A percentile compares a stretch with the other conserved stretches of the same genome.
Conservation (phyloP, 129 eudicot genomes). For the Cynara cardunculus region DNA sequence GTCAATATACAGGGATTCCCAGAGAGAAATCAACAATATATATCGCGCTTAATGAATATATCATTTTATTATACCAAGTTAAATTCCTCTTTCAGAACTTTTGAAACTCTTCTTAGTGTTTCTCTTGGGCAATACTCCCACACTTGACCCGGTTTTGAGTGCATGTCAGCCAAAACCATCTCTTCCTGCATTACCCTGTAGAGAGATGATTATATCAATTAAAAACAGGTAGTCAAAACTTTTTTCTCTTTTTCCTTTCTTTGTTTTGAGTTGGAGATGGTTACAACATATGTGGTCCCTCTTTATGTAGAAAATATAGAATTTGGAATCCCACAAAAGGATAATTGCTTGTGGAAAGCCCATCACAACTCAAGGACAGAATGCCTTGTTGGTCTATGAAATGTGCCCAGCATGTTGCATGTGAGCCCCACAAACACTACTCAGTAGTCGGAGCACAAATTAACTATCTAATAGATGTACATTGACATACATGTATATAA, state of each 20-base stretch:
- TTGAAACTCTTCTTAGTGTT: slow-evolving; percentile 62
- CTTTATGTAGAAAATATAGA: not conserved
- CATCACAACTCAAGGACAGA: not conserved
- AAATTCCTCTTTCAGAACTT: slow-evolving; percentile 79
- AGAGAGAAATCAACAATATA: not conserved
- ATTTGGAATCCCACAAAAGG: not conserved
- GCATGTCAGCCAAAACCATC: slow-evolving; percentile 97
- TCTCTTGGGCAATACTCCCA: slow-evolving; percentile 99
- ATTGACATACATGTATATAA: too few relatives aligned
- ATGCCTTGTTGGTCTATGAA: not conserved
- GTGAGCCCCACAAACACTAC: not conserved
- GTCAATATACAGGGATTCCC: not conserved
- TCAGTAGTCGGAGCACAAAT: not conserved
- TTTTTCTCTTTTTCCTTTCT: not conserved
- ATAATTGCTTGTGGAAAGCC: not conserved
- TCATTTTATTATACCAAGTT: slow-evolving; percentile 53
- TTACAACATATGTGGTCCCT: not conserved
- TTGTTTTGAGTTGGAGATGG: not conserved
- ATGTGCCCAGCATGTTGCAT: not conserved
- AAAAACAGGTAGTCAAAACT: not conserved
- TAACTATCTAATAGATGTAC: not conserved
- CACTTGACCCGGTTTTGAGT: slow-evolving; percentile 61
- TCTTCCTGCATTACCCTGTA: slow-evolving; percentile 84
- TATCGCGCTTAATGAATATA: not conserved
- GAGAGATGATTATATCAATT: not conserved